Evolutionary conservation across 768 basidiomycete genomes (phyloP).

Genomic region (Pleurotus djamor): DNA sequence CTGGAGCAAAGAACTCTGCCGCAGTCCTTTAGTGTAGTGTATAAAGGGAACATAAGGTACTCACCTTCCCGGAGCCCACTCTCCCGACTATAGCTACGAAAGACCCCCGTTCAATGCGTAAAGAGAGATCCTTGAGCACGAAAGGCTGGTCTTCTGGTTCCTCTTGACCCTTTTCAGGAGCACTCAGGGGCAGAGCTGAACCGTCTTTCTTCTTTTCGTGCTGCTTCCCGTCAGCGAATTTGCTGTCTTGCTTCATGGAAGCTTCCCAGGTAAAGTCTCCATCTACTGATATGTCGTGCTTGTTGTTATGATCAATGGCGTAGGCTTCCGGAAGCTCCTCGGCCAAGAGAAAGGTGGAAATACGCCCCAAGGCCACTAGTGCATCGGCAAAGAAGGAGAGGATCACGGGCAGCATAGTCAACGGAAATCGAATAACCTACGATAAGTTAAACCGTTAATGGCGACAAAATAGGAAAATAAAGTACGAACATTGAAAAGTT

Average conservation of each 20-base stretch:
- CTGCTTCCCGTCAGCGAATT: slow-evolving; percentile 9
- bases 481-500: slow-evolving; percentile 51
- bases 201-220: slow-evolving; percentile 15
- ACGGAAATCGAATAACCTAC: slow-evolving; percentile 57
- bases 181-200: slow-evolving; percentile 8
- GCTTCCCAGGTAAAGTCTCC: slow-evolving; percentile 55
- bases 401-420: slow-evolving; percentile 55
- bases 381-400: slow-evolving; percentile 47
- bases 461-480: neutral
- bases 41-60: neutral
- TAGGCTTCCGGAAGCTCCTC: slow-evolving; percentile 54
- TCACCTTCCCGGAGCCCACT: slow-evolving; percentile 71
- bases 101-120: slow-evolving; percentile 49
- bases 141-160: slow-evolving; percentile 46
- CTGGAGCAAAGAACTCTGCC: slow-evolving; percentile 53
- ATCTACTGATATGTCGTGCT: slow-evolving; percentile 42
- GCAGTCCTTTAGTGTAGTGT: neutral
- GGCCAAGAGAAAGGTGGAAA: slow-evolving; percentile 45
- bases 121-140: slow-evolving; percentile 40
- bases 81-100: slow-evolving; percentile 75
- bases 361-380: slow-evolving; percentile 46
- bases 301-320: slow-evolving; percentile 32
- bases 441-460: neutral
- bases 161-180: slow-evolving; percentile 8
- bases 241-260: slow-evolving; percentile 14